Percentiles rank a stretch among this genome's conserved stretches.
These are phyloP conservation scores for Pyracantha coccinea DNA, from an alignment of 331 rosid genomes.

Conservation along the genomic window DNA sequence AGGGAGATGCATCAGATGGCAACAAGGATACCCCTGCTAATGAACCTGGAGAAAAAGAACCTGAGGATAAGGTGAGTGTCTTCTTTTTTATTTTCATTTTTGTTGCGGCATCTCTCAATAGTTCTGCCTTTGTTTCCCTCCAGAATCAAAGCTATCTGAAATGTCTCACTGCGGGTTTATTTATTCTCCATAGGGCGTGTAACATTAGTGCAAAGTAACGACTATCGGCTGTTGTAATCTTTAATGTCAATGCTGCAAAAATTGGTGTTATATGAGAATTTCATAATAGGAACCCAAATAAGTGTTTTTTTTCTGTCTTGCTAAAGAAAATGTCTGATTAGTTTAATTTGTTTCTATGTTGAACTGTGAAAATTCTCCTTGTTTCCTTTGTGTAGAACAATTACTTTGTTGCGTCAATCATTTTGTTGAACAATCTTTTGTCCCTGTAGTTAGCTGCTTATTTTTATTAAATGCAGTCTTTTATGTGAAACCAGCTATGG, in stretches of 20 bases:
- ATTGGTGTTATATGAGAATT: background rate
- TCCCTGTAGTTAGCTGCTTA: background rate
- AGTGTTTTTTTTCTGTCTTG: background rate
- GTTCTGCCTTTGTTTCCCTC: background rate
- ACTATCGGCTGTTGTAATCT: background rate
- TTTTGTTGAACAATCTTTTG: background rate
- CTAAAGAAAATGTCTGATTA: background rate
- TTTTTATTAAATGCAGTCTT: background rate
- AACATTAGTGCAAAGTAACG: background rate
- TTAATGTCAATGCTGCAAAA: background rate
- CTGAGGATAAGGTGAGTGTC: conserved; percentile 68
- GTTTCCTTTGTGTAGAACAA: too few species aligned
- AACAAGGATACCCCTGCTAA: conserved; percentile 50
- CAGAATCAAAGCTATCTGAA: background rate
- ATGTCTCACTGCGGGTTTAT: background rate
- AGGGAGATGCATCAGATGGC: conserved; percentile 44
- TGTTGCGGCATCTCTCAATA: background rate
- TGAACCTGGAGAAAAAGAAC: conserved; percentile 75
- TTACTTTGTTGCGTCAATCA: background rate
- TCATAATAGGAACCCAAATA: background rate
- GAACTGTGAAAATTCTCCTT: background rate
- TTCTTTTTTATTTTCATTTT: background rate
- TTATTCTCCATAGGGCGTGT: background rate
- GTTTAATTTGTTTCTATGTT: background rate
- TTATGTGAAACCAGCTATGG: background rate